These are phyloP conservation scores for Spergularia azorica DNA, from an alignment of 179 eudicot genomes.

Conservation along the genomic window DNA sequence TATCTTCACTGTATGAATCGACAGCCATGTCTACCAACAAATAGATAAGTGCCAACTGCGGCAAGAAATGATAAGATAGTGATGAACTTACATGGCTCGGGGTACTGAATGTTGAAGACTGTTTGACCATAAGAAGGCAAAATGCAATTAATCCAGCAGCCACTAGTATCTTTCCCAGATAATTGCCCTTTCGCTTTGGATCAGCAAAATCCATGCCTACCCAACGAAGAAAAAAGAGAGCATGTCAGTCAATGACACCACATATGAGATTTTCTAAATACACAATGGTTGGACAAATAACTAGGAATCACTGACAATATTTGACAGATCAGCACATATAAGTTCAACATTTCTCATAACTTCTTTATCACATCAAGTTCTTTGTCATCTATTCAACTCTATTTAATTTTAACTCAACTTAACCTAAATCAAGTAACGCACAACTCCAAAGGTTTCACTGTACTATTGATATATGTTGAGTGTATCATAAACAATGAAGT, in stretches of 20 bases:
- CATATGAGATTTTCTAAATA: neutral
- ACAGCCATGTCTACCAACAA: neutral
- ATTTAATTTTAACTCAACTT: neutral
- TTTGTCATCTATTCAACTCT: neutral
- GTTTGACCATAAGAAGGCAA: conserved; percentile 71
- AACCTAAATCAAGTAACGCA: neutral
- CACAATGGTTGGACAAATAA: neutral
- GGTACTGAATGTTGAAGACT: conserved; percentile 54
- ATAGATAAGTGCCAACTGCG: neutral
- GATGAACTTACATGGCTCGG: conserved; percentile 64
- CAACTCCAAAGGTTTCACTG: neutral
- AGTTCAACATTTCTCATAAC: neutral
- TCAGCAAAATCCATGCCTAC: conserved; percentile 83
- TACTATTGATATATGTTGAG: neutral
- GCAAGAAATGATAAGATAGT: neutral
- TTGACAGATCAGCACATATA: neutral
- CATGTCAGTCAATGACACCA: neutral
- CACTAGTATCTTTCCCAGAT: conserved; percentile 61
- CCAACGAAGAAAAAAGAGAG: neutral
- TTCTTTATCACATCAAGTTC: neutral
- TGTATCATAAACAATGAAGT: no score
- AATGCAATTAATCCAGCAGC: conserved; percentile 65
- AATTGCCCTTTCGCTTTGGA: conserved; percentile 65
- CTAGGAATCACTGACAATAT: neutral
- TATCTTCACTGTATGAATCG: neutral